Evolutionary conservation across 257 asterid genomes (phyloP).

Genomic region (Hygrophila difformis): DNA sequence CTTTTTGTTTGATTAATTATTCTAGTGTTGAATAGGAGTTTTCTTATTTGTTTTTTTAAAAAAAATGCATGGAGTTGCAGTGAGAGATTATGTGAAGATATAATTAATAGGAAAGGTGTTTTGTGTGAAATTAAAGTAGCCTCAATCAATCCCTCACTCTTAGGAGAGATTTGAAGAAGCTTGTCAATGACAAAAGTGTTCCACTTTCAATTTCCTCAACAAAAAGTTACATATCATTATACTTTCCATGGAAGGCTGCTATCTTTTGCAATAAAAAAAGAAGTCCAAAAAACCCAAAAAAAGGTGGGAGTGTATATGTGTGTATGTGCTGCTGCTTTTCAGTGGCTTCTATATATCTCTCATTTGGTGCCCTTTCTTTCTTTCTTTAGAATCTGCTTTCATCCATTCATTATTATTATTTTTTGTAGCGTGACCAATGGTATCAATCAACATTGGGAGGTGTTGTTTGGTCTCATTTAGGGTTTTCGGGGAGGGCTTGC

Average conservation of each 20-base stretch:
- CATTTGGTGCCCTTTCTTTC: constrained; percentile 17
- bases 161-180: constrained; percentile 59
- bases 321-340: background rate
- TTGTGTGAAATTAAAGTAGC: too few relatives aligned
- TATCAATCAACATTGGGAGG: constrained; percentile 14
- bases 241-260: constrained; percentile 44
- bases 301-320: background rate
- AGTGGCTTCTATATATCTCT: too few relatives aligned
- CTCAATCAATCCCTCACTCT: constrained; percentile 55
- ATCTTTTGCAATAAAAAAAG: constrained; percentile 25
- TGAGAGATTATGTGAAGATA: constrained; percentile 15
- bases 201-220: constrained; percentile 34
- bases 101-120: too few relatives aligned
- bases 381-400: constrained; percentile 57
- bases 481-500: constrained; percentile 9
- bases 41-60: too few relatives aligned
- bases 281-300: background rate
- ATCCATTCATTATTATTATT: constrained; percentile 20
- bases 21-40: too few relatives aligned
- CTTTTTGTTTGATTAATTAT: too few relatives aligned
- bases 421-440: constrained; percentile 32
- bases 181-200: constrained; percentile 51
- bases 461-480: constrained; percentile 7
- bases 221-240: constrained; percentile 56
- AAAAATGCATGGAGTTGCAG: too few relatives aligned